Conservation (phyloP, 192 early-diverging fungal genomes). For the Podila minutissima region DNA sequence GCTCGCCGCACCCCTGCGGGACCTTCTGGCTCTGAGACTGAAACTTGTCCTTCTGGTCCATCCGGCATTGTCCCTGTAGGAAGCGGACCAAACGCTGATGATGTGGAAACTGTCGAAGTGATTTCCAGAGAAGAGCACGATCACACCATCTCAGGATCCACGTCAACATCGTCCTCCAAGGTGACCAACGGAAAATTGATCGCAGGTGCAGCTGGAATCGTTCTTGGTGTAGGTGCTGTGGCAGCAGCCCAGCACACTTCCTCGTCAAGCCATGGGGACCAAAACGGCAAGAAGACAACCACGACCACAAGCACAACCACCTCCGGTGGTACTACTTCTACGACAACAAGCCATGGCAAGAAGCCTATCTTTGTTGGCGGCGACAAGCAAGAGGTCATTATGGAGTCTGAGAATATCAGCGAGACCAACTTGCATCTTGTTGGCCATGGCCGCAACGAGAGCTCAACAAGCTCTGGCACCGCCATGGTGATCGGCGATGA, state of each 20-base stretch:
- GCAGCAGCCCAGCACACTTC: conserved; percentile 2
- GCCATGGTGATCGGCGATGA: conserved; percentile 3
- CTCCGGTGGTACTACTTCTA: neutral
- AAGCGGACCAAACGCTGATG: conserved; percentile 9
- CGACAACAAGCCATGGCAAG: neutral
- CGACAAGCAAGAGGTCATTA: conserved; percentile 12
- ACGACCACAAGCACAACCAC: conserved; percentile 6
- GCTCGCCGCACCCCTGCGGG: conserved; percentile 4
- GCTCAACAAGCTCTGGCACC: conserved; percentile 3
- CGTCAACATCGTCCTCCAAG: neutral
- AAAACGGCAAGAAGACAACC: conserved; percentile 4
- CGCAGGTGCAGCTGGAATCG: conserved; percentile 6
- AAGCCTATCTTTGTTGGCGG: neutral
- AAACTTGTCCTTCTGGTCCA: no score
- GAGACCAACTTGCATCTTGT: neutral
- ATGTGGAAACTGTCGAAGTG: neutral
- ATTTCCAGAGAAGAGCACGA: conserved; percentile 7
- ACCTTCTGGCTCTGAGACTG: neutral
- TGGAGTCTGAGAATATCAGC: neutral
- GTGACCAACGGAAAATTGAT: neutral
- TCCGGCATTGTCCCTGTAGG: neutral
- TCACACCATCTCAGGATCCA: neutral
- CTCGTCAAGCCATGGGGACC: neutral
- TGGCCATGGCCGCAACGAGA: conserved; percentile 10
- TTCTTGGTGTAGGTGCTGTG: neutral